Base-by-base conservation (phyloP, 75 land plant species). In the Pinus tabuliformis region DNA sequence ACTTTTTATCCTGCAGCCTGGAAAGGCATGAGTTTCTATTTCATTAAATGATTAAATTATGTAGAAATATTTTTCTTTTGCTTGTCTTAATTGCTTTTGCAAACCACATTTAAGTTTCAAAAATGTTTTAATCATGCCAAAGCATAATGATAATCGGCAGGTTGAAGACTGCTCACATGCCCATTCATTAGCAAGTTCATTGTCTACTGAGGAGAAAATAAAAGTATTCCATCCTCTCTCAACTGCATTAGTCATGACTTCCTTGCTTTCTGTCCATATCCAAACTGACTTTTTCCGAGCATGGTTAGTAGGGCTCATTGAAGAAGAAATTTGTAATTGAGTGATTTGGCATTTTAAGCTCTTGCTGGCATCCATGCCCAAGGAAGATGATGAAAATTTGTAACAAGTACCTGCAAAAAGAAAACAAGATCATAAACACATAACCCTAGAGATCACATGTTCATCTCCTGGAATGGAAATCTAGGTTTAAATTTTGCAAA, bases 161-260 rank as follows among this genome's bases (percentile, higher is more conserved):
- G 17, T 54, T 76, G 54, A 39, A 49, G 56, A 42, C 16, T 49
- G 11, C 87, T 78, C 81, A 95, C 98, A 76, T 60, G 87, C 79
- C 98, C 98, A 95, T 4, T 90, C 87, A 61, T 74, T 57, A 5
- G 88, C 90, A 56, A 95, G 85, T 28, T 74, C 58, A 11, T 71
- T 75, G 13, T 80, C 60, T 16, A 81, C 80, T 5, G 86, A 64
- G 14, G 85, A 64, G 78, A 95, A 95, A 59, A 95, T 49, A 76
- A 95, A 93, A 20, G 98, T 93, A 59, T 80, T 86, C 96, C 96
- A 95, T 12, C 93, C 98, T 57, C 87, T 78, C 64, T 95, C 98
- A 1, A 95, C 90, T 5, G 96, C 84, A n/a, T 96, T 80, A 1
- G 89, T 91, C 96, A 92, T 95, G 11, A 94, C 97, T 14, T 90